Conservation (phyloP, 805 yeast genomes). For the Saturnispora diversa region DNA sequence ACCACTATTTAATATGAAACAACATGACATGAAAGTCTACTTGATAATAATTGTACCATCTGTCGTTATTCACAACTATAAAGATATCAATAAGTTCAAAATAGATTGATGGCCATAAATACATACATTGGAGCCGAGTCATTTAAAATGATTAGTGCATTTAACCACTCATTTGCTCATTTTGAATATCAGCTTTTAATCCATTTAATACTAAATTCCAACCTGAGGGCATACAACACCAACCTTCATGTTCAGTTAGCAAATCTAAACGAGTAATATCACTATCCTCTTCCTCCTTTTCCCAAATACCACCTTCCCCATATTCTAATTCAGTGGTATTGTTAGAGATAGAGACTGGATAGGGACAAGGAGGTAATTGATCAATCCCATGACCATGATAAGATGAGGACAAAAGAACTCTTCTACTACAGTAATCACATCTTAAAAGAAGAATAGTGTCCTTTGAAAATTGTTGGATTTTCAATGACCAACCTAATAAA, state of each 20-base stretch:
- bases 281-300: constrained; percentile 14
- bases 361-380: constrained; percentile 23
- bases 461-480: constrained; percentile 22
- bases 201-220: constrained; percentile 9
- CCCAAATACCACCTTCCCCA: constrained; percentile 8
- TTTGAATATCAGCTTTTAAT: background rate
- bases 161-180: too few relatives aligned
- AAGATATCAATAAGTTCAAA: too few relatives aligned
- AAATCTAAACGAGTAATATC: constrained; percentile 20
- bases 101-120: too few relatives aligned
- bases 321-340: constrained; percentile 8
- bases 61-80: too few relatives aligned
- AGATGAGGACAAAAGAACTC: constrained; percentile 22
- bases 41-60: too few relatives aligned
- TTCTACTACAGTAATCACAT: constrained; percentile 31
- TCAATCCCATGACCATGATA: constrained; percentile 9
- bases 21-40: too few relatives aligned
- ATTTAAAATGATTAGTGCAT: too few relatives aligned
- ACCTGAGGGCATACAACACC: constrained; percentile 29
- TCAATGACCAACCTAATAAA: constrained; percentile 33
- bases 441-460: constrained; percentile 24
- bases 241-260: constrained; percentile 29
- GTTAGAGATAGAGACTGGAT: constrained; percentile 22
- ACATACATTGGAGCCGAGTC: too few relatives aligned
- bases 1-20: too few relatives aligned